Percentiles rank a stretch among this genome's conserved stretches.
These are phyloP conservation scores for Willaertia magna DNA, from an alignment of 208 protist genomes.

Conservation along the genomic window DNA sequence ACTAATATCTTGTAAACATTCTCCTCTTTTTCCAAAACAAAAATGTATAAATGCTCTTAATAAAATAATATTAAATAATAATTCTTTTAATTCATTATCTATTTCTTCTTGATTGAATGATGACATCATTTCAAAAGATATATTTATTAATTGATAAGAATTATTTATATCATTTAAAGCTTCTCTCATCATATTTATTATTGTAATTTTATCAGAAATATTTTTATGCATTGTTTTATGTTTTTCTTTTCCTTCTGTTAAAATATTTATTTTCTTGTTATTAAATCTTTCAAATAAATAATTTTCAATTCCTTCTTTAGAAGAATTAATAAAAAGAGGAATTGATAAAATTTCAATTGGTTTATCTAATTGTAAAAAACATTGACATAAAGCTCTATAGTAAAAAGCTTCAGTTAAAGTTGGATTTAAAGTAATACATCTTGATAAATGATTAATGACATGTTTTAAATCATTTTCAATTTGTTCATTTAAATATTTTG, in stretches of 20 bases:
- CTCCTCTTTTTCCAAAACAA: not conserved
- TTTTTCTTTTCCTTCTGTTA: not conserved
- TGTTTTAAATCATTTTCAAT: not conserved
- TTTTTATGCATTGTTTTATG: not conserved
- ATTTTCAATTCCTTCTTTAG: not conserved
- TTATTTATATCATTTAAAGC: not conserved
- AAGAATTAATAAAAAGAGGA: not conserved
- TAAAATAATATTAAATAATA: not conserved
- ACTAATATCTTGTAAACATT: not conserved
- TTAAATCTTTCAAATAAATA: not conserved
- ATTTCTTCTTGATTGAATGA: not conserved
- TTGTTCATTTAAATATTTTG: not conserved
- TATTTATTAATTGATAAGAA: not conserved
- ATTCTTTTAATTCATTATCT: not conserved
- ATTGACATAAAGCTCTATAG: not conserved
- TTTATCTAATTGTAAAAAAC: not conserved
- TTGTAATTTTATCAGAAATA: not conserved
- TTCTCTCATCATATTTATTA: not conserved
- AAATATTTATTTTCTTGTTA: not conserved
- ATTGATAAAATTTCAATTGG: not conserved
- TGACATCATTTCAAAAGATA: not conserved
- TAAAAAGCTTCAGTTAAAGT: not conserved
- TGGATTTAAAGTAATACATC: constrained; percentile 2
- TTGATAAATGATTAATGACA: not conserved
- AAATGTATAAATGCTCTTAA: not conserved